A percentile compares a stretch with the other conserved stretches of the same genome.
phyloP scores from a whole-genome alignment of 768 basidiomycete genomes.

The Hericium erinaceus region DNA sequence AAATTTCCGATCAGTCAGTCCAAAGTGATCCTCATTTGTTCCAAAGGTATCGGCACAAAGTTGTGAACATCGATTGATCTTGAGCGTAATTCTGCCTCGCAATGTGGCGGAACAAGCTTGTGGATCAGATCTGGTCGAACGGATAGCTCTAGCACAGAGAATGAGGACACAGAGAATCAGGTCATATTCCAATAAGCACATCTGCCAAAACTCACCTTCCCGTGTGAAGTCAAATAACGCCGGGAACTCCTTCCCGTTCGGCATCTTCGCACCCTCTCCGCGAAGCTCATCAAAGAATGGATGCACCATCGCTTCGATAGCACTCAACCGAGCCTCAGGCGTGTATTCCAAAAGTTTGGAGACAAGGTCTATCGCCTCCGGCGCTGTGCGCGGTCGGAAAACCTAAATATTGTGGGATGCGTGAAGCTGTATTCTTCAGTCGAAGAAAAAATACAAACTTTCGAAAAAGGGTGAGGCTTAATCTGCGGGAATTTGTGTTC shows the following conservation, averaged over 20 bases:
- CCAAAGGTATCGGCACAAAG: conserved; percentile 96
- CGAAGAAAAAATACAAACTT: conserved; percentile 38
- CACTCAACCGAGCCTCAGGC: conserved; percentile 84
- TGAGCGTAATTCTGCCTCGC: conserved; percentile 80
- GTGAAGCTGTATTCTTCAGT: conserved; percentile 9
- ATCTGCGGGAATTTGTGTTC: conserved; percentile 99
- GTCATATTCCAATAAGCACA: background rate
- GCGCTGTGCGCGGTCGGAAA: conserved; percentile 93
- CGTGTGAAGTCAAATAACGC: conserved; percentile 91
- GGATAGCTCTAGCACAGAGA: conserved; percentile 67
- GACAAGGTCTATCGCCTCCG: conserved; percentile 94
- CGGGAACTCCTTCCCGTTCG: conserved; percentile 95
- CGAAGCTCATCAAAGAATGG: conserved; percentile 97
- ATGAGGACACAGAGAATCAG: background rate
- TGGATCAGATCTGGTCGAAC: conserved; percentile 91
- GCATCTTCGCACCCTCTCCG: conserved; percentile 86
- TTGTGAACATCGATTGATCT: conserved; percentile 81
- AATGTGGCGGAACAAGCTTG: conserved; percentile 83
- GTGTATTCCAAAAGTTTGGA: conserved; percentile 95
- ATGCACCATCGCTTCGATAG: conserved; percentile 87
- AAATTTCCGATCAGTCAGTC: conserved; percentile 36
- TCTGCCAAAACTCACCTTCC: conserved; percentile 58
- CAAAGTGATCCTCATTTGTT: conserved; percentile 88
- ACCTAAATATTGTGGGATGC: conserved; percentile 36
- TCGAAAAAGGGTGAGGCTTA: conserved; percentile 98